phyloP scores from a whole-genome alignment of 2,329 filamentous ascomycete genomes.

The Phaeosphaeriaceae sp. region DNA sequence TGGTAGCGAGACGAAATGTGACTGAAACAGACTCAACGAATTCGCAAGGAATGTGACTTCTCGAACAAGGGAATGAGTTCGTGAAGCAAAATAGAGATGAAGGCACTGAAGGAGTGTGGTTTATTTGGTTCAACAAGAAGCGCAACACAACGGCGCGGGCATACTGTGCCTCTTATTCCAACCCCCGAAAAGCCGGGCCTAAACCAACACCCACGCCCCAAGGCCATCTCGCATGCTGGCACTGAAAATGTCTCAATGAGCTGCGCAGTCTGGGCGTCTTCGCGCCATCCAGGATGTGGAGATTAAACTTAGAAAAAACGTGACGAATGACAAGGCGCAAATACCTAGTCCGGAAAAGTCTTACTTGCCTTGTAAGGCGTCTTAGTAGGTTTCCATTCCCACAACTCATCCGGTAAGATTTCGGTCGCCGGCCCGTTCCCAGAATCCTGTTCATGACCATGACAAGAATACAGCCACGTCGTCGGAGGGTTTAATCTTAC shows the following conservation, averaged over 20 bases:
- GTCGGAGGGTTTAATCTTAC: constrained; percentile 2
- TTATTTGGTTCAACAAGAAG: not conserved
- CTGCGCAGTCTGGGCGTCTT: constrained; percentile 1
- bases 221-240: not conserved
- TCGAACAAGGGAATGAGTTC: constrained; percentile 5
- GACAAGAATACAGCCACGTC: constrained; percentile 2
- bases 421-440: constrained; percentile 5
- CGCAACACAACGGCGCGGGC: not conserved
- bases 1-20: not conserved
- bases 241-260: constrained; percentile 3
- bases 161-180: constrained; percentile 7
- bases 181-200: not conserved
- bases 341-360: not conserved
- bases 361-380: not conserved
- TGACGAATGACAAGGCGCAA: constrained; percentile 1
- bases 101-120: constrained; percentile 1
- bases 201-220: not conserved
- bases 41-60: constrained; percentile 2
- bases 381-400: not conserved
- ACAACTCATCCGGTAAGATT: constrained; percentile 1
- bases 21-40: not conserved
- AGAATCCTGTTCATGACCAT: not conserved
- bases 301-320: constrained; percentile 5
- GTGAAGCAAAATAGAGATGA: not conserved
- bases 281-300: constrained; percentile 4